Evolutionary conservation across 2,329 filamentous ascomycete species (phyloP), one percentile per base, ranked within the genome.

Genomic region (Aspergillus luchuensis): DNA sequence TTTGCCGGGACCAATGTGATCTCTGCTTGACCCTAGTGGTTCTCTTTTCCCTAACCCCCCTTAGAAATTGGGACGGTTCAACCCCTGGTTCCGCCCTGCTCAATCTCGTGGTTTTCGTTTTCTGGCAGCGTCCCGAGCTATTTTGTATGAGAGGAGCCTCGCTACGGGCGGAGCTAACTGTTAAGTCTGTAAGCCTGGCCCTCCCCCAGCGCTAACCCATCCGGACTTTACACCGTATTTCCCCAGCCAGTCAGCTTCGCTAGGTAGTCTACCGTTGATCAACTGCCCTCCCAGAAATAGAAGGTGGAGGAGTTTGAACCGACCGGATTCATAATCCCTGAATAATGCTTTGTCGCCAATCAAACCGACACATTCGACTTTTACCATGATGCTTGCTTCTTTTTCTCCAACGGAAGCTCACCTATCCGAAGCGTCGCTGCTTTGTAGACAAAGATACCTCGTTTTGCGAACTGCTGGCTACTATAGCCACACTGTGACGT

Each of bases 41-140:
- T 11, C 25, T 25, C 25, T 13, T 21, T 36, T 36, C 28, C 28
- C 28, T 30, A 5, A 30, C 28, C 28, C 28, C 28, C 28, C n/a
- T 33, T 21, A 6, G 5, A 15, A 21, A 19, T 56, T 30, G 15
- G 38, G 7, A 10, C 28, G 17, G 8, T 47, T 21, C 25, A 19
- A 57, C 58, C 58, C 58, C 58, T 60, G 58, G 58, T 51, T 57
- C 53, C 52, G 43, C 50, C 58, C 58, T 56, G 51, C 45, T 30
- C 41, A 45, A 45, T 45, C 28, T 30, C 50, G 28, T 49, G 28
- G 30, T 45, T 45, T 15, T 30, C 50, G 21, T 49, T 17, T 19
- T 36, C 56, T 57, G 47, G 47, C 38, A 47, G 47, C 45, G 47
- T 51, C 33, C 56, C 48, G 47, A 57, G 21, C 45, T 51, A 51